Conservation (phyloP, 2,329 filamentous ascomycete genomes). For the Aspergillus sp. region DNA sequence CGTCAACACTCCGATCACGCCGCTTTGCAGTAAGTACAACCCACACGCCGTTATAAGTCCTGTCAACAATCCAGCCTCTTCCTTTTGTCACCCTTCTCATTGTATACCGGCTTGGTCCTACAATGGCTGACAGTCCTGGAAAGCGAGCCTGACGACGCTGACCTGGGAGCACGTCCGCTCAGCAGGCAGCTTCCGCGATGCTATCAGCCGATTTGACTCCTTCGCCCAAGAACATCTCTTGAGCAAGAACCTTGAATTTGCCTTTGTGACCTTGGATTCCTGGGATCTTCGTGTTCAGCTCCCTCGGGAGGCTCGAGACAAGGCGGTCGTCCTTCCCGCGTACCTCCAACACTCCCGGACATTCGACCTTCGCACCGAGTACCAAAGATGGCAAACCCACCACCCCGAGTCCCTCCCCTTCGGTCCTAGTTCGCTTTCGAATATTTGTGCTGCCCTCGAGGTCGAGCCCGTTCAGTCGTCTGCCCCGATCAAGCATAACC, state of each 20-base stretch:
- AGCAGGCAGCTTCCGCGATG: conserved; percentile 95
- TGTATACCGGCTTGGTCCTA: conserved; percentile 22
- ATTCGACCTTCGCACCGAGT: conserved; percentile 95
- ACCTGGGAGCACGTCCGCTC: conserved; percentile 99
- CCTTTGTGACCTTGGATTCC: conserved; percentile 96
- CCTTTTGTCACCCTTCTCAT: conserved; percentile 3
- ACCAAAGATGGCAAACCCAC: conserved; percentile 97
- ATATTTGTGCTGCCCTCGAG: conserved; percentile 97
- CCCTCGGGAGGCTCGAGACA: conserved; percentile 95
- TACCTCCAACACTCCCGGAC: conserved; percentile 98
- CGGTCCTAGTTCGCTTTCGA: conserved; percentile 89
- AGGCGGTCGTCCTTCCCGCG: conserved; percentile 91
- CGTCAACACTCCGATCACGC: conserved; percentile 97
- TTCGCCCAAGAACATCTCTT: conserved; percentile 91
- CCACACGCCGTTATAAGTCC: conserved; percentile 14
- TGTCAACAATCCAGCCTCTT: conserved; percentile 1
- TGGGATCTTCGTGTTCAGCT: conserved; percentile 98
- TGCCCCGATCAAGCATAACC: conserved; percentile 96
- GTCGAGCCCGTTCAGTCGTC: conserved; percentile 97
- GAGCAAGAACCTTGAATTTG: conserved; percentile 90
- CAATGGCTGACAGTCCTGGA: conserved; percentile 30
- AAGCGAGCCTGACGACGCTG: conserved; percentile 93
- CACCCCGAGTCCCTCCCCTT: conserved; percentile 97
- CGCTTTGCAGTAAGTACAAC: conserved; percentile 85
- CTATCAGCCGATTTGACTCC: conserved; percentile 88